phyloP scores from a whole-genome alignment of 257 asterid species.

The Solanum virginianum region DNA sequence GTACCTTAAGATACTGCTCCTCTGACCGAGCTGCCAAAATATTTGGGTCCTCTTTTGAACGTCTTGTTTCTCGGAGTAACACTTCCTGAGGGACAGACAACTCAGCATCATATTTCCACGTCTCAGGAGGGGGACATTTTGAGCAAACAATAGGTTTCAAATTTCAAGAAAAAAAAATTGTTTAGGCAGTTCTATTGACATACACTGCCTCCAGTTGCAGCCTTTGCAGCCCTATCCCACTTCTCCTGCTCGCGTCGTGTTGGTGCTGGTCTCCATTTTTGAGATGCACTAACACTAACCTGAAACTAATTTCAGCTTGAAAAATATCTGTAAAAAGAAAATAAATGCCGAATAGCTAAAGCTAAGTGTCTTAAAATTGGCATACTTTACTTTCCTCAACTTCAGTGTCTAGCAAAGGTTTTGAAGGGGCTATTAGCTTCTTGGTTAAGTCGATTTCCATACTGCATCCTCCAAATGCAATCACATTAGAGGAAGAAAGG shows the following conservation, averaged over 20 bases:
- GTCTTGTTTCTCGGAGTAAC: conserved; percentile 58
- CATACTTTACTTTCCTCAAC: conserved; percentile 39
- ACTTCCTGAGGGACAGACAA: conserved; percentile 43
- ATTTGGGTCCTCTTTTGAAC: conserved; percentile 66
- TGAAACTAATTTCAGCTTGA: conserved; percentile 13
- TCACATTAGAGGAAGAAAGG: neutral
- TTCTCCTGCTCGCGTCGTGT: conserved; percentile 93
- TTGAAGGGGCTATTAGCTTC: conserved; percentile 35
- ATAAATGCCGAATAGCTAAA: neutral
- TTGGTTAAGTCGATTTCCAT: conserved; percentile 72
- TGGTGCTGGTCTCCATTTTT: conserved; percentile 82
- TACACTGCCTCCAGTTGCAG: conserved; percentile 96
- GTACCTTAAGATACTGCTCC: conserved; percentile 77
- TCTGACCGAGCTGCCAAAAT: conserved; percentile 77
- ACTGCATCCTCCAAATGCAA: conserved; percentile 22
- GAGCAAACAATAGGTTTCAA: neutral
- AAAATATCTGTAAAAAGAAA: neutral
- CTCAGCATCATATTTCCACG: neutral
- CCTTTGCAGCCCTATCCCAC: conserved; percentile 84
- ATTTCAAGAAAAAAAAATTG: neutral
- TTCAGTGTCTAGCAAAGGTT: conserved; percentile 15
- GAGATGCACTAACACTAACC: conserved; percentile 25
- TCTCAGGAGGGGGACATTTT: neutral
- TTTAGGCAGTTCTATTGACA: neutral
- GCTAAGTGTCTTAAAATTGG: neutral